Conservation (phyloP, 1,139 yeast species). For the Saccharomyces hybrid region DNA sequence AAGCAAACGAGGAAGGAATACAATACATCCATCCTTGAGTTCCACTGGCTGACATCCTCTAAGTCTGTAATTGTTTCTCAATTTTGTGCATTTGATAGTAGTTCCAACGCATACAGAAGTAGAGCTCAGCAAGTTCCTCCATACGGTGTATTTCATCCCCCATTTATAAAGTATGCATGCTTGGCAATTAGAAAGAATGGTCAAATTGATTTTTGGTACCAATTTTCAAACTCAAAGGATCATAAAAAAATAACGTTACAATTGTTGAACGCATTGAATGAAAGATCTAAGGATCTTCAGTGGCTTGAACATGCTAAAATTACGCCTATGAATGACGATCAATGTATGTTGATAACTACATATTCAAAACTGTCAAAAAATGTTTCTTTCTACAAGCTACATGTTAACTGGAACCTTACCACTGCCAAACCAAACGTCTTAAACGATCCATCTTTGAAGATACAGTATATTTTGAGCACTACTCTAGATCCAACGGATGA, state of each 20-base stretch:
- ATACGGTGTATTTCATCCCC: slow-evolving; percentile 32
- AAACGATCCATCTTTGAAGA: slow-evolving; percentile 28
- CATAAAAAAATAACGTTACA: slow-evolving; percentile 31
- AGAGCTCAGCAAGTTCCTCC: slow-evolving; percentile 31
- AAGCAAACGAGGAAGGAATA: slow-evolving; percentile 30
- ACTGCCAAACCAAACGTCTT: slow-evolving; percentile 19
- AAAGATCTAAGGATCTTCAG: slow-evolving; percentile 26
- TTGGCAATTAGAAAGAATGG: slow-evolving; percentile 31
- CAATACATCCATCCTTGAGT: slow-evolving; percentile 27
- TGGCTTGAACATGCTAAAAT: slow-evolving; percentile 30
- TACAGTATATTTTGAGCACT: slow-evolving; percentile 23
- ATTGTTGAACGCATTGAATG: slow-evolving; percentile 18
- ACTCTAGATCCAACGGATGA: slow-evolving; percentile 21
- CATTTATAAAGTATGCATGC: slow-evolving; percentile 33
- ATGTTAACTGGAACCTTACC: slow-evolving; percentile 30
- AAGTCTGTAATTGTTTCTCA: slow-evolving; percentile 28
- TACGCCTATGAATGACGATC: slow-evolving; percentile 30
- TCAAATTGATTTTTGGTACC: slow-evolving; percentile 33
- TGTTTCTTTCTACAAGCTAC: slow-evolving; percentile 26
- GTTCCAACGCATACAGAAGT: slow-evolving; percentile 25
- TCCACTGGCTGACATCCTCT: slow-evolving; percentile 32
- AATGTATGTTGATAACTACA: slow-evolving; percentile 27
- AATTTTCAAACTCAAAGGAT: slow-evolving; percentile 33
- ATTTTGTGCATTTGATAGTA: slow-evolving; percentile 27
- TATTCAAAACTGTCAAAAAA: slow-evolving; percentile 23